Percentiles rank a stretch among this genome's conserved stretches.
Evolutionary conservation across 169 alveolate genomes (phyloP).

Genomic region (Fabrea salina): DNA sequence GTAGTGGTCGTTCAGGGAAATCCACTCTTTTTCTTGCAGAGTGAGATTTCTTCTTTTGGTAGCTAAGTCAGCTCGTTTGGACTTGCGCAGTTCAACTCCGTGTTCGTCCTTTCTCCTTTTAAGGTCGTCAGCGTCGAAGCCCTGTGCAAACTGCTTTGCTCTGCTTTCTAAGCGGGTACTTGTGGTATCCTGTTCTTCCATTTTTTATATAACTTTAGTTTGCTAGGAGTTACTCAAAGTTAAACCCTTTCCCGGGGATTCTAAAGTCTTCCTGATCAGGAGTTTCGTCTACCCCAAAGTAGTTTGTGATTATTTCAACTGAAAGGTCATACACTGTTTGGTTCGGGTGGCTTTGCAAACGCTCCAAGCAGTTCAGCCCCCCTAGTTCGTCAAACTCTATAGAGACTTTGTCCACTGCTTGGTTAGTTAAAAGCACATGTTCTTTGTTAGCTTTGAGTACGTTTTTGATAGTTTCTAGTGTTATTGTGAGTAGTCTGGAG

Average conservation of each 20-base stretch:
- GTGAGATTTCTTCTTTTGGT: conserved; percentile 22
- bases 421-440: conserved; percentile 3
- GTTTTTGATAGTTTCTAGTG: conserved; percentile 81
- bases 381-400: conserved; percentile 77
- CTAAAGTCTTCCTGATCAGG: neutral
- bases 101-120: conserved; percentile 19
- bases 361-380: conserved; percentile 66
- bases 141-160: conserved; percentile 4
- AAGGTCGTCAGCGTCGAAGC: conserved; percentile 21
- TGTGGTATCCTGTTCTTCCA: no score
- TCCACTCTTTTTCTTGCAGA: neutral
- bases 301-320: conserved; percentile 57
- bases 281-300: conserved; percentile 40
- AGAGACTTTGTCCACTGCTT: conserved; percentile 76
- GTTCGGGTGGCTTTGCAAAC: conserved; percentile 66
- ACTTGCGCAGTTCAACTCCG: conserved; percentile 19
- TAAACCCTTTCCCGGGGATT: no score
- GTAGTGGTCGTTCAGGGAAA: conserved; percentile 10
- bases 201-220: no score
- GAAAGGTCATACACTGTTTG: conserved; percentile 72
- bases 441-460: no score
- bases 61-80: conserved; percentile 15
- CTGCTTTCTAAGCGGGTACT: conserved; percentile 28
- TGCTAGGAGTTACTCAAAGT: no score
- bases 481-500: conserved; percentile 88